These are phyloP conservation scores for Colletotrichum lindemuthianum DNA, from an alignment of 2,329 filamentous ascomycete genomes.

Conservation along the genomic window DNA sequence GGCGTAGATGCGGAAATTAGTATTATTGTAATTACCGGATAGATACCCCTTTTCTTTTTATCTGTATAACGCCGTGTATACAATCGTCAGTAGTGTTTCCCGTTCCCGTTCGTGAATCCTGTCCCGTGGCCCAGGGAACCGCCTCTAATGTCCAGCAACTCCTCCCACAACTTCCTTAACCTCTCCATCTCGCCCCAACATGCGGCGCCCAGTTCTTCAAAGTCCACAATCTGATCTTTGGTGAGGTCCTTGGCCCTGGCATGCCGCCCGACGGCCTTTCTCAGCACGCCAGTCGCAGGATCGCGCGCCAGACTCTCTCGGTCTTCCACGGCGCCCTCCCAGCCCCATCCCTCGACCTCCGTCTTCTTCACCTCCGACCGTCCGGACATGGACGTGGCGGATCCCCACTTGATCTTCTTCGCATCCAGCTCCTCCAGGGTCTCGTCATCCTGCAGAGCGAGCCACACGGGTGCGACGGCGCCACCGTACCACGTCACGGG, in stretches of 20 bases:
- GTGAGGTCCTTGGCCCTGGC: conserved; percentile 68
- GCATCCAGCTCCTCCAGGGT: conserved; percentile 66
- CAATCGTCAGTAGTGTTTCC: neutral
- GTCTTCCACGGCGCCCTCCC: conserved; percentile 66
- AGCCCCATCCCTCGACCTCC: conserved; percentile 89
- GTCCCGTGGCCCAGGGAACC: neutral
- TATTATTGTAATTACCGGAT: conserved; percentile 10
- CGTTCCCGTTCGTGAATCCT: neutral
- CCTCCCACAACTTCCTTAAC: conserved; percentile 74
- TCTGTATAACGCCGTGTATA: too few species aligned
- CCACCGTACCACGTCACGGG: conserved; percentile 78
- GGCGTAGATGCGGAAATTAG: neutral
- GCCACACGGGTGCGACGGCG: conserved; percentile 80
- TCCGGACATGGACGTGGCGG: conserved; percentile 69
- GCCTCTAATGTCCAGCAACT: conserved; percentile 43
- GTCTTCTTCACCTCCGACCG: conserved; percentile 75
- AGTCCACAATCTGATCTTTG: conserved; percentile 66
- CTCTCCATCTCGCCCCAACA: conserved; percentile 79
- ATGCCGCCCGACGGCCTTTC: conserved; percentile 67
- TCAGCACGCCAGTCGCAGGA: conserved; percentile 56
- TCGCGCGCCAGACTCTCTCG: conserved; percentile 58
- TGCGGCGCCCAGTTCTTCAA: conserved; percentile 68
- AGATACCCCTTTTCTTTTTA: conserved; percentile 27
- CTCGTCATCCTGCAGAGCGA: conserved; percentile 74
- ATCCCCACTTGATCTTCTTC: conserved; percentile 83